A percentile compares a stretch with the other conserved stretches of the same genome.
Evolutionary conservation across 345 rosid genomes (phyloP).

Genomic region (Brassica nigra): DNA sequence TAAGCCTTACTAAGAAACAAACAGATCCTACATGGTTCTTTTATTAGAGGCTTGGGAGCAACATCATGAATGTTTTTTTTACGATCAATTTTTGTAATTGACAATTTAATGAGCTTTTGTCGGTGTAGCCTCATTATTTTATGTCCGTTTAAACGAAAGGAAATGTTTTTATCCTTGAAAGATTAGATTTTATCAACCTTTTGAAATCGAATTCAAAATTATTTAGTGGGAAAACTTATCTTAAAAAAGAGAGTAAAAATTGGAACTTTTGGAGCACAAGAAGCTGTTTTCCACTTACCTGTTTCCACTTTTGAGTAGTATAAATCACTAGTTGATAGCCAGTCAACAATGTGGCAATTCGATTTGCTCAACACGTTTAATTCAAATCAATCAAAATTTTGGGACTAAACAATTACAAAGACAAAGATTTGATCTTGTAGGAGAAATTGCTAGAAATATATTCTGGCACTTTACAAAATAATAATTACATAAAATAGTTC

Average conservation of each 20-base stretch:
- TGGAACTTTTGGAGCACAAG: not conserved
- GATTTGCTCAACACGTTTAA: not conserved
- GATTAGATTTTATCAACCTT: slow-evolving; percentile 5
- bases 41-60: not conserved
- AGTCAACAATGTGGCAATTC: not conserved
- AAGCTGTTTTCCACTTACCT: not conserved
- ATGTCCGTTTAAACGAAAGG: not conserved
- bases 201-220: not conserved
- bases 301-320: not conserved
- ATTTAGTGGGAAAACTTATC: not conserved
- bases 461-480: not conserved
- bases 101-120: slow-evolving; percentile 7
- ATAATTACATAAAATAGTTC: not conserved
- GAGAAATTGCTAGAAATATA: not conserved
- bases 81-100: slow-evolving; percentile 18
- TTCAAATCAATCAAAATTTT: not conserved
- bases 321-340: not conserved
- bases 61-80: slow-evolving; percentile 20
- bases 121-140: not conserved
- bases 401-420: not conserved
- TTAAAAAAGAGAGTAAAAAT: not conserved
- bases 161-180: not conserved
- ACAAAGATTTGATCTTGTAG: not conserved
- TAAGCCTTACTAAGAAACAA: slow-evolving; percentile 58
- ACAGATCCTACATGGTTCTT: slow-evolving; percentile 7